A percentile compares a stretch with the other conserved stretches of the same genome.
Conservation (phyloP, 2,329 filamentous ascomycete species). For the Verticillium longisporum region DNA sequence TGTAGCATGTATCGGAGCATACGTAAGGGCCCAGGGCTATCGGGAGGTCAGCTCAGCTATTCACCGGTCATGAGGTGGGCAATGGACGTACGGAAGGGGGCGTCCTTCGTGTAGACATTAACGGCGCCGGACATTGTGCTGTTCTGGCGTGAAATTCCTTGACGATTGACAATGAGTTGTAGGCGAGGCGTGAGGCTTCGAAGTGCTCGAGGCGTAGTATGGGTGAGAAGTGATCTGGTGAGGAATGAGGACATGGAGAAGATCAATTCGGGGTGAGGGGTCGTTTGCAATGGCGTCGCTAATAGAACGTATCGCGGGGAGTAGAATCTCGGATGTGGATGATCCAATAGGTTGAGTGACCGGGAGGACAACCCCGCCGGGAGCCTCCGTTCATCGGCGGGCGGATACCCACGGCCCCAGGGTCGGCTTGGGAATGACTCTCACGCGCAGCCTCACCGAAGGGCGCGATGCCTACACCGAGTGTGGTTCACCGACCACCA, state of each 20-base stretch:
- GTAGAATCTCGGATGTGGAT: neutral
- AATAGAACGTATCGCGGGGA: neutral
- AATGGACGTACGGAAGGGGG: conserved; percentile 45
- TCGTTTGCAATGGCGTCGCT: neutral
- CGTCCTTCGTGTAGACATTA: conserved; percentile 51
- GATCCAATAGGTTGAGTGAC: neutral
- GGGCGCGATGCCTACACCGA: neutral
- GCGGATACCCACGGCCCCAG: neutral
- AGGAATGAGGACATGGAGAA: conserved; percentile 10
- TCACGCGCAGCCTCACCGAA: neutral
- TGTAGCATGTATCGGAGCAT: conserved; percentile 18
- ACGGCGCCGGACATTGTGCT: conserved; percentile 21
- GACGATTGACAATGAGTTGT: conserved; percentile 1
- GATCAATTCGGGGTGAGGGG: neutral
- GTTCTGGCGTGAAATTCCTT: neutral
- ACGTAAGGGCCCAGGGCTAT: conserved; percentile 59
- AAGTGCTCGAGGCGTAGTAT: neutral
- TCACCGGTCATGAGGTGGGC: neutral
- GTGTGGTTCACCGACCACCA: no score
- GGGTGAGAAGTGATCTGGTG: conserved; percentile 7
- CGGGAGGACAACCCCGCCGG: neutral
- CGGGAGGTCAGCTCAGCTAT: conserved; percentile 5
- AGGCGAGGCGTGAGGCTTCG: neutral
- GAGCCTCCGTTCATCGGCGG: neutral
- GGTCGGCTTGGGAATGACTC: no score